A percentile compares a stretch with the other conserved stretches of the same genome.
Conservation (phyloP, 2,329 filamentous ascomycete species). For the Aspergillus amoenus region DNA sequence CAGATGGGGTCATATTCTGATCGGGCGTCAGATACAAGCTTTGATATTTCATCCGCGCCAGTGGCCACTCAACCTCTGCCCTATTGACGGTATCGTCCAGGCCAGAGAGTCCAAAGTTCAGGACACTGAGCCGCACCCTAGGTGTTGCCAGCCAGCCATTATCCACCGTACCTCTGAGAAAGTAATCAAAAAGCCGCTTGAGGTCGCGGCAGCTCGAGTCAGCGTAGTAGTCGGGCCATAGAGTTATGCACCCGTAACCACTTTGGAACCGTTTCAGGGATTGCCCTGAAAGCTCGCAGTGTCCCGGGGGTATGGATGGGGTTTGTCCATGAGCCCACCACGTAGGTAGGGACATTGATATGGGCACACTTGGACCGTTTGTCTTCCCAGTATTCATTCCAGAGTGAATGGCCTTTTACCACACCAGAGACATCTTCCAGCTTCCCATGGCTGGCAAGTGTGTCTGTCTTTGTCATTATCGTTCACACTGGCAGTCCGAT, state of each 20-base stretch:
- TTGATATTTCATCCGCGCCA: background rate
- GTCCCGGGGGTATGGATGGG: background rate
- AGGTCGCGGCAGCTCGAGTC: background rate
- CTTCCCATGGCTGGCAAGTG: background rate
- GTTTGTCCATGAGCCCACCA: background rate
- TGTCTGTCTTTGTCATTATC: background rate
- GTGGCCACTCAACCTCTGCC: background rate
- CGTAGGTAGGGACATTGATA: background rate
- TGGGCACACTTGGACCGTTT: background rate
- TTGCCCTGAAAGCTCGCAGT: background rate
- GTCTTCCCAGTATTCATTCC: background rate
- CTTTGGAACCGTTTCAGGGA: background rate
- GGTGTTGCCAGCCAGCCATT: background rate
- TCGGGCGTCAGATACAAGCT: background rate
- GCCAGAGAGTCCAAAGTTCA: background rate
- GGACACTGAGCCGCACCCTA: background rate
- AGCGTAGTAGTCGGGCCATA: background rate
- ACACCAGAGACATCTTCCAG: background rate
- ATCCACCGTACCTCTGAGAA: background rate
- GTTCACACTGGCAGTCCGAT: no score
- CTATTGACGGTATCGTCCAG: background rate
- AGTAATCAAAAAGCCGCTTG: background rate
- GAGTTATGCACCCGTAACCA: background rate
- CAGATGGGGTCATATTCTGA: background rate
- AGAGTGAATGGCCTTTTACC: background rate